Base-by-base conservation (phyloP, 2,329 filamentous ascomycete species). In the Alternaria novae-zelandiae region DNA sequence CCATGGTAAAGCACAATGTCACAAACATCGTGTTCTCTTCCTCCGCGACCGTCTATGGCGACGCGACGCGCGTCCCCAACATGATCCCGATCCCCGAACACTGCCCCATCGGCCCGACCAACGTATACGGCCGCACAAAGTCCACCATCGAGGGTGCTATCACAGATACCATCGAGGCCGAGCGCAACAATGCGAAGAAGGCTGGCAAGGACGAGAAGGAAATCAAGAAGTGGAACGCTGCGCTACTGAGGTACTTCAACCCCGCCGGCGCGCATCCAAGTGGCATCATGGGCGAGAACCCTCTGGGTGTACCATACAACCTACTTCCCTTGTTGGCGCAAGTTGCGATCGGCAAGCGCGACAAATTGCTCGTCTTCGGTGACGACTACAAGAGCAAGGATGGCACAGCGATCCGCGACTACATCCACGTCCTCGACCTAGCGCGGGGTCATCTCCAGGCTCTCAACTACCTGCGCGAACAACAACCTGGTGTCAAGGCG, bases 31-130 rank as follows among this genome's bases (percentile, higher is more conserved):
- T 99, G 82, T 99, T 99, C 85, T 98, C 95, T 65, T 97, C 94
- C 67, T 97, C 94, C 2, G 96, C 96, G 32, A 99, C 96, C 72
- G 96, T 99, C 71, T 99, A 99, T 82, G 96, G 96, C 78, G 96
- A 99, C 82, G 96, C 95, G 57, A 98, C 96, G 49, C 92, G 94
- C 79, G 93, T 97, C 83, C 90, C 91, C 72, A 91, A 96, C 86
- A 99, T 99, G 96, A 99, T 99, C 70, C 96, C 96, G 69, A 99
- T 99, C 77, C 96, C 96, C 55, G 96, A 99, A 84, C 86, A 92
- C 82, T 99, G 96, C 87, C 96, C 96, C 64, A 93, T 97, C 67
- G 95, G 94, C 55, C 93, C 96, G 13, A 99, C 96, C 71, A 99
- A 98, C 86, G 94, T 95, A 25, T 99, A 99, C 83, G 96, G 96